phyloP scores from a whole-genome alignment of 768 basidiomycete species.

The Mycena amicta region DNA sequence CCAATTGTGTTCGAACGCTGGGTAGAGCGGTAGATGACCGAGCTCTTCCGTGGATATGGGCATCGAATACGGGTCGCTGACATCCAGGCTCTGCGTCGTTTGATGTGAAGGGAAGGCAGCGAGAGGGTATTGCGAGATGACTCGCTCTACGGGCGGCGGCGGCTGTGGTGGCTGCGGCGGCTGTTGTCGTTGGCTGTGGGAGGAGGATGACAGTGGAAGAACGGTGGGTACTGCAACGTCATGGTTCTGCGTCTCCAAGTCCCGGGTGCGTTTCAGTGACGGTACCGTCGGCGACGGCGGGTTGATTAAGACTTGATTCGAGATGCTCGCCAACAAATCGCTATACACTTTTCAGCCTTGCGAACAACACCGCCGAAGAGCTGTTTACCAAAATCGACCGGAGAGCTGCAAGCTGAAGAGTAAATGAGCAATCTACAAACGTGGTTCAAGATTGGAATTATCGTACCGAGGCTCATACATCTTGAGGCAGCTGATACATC shows the following conservation, averaged over 20 bases:
- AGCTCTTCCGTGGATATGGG: constrained; percentile 48
- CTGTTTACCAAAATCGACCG: constrained; percentile 11
- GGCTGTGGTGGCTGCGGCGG: too few relatives aligned
- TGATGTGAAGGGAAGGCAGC: background rate
- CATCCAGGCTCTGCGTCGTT: background rate
- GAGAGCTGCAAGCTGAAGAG: constrained; percentile 7
- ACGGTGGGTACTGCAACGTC: background rate
- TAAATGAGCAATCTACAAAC: background rate
- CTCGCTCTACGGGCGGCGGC: background rate
- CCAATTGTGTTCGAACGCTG: constrained; percentile 9
- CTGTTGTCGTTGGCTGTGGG: background rate
- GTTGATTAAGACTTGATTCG: constrained; percentile 10
- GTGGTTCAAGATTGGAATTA: background rate
- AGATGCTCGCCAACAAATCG: constrained; percentile 13
- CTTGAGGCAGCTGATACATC: constrained; percentile 47
- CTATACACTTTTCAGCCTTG: background rate
- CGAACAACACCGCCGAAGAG: background rate
- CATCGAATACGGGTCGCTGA: constrained; percentile 27
- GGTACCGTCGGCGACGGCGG: background rate
- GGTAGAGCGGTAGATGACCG: constrained; percentile 43
- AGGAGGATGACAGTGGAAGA: background rate
- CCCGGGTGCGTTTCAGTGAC: background rate
- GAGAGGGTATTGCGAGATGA: background rate
- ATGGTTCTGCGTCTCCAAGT: background rate
- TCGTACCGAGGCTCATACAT: constrained; percentile 16